A percentile compares a stretch with the other conserved stretches of the same genome.
Evolutionary conservation across 1,284 basidiomycete species (phyloP).

Genomic region (Testicularia cyperi): DNA sequence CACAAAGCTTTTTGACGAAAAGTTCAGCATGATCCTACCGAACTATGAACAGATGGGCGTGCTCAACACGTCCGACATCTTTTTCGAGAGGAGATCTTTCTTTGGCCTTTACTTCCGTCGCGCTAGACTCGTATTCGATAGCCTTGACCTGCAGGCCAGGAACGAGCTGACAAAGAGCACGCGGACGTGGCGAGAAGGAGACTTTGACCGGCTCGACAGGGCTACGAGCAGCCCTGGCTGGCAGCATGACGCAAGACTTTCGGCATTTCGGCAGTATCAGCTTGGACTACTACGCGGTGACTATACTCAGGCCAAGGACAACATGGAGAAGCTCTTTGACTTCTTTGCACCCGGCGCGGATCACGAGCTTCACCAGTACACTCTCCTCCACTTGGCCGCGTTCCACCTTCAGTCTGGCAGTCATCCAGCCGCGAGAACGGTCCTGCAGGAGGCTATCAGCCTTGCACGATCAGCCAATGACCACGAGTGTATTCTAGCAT

Average conservation of each 20-base stretch:
- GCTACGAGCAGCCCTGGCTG: not conserved
- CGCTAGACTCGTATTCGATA: slow-evolving; percentile 31
- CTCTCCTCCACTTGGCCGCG: slow-evolving; percentile 24
- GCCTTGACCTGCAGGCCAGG: slow-evolving; percentile 30
- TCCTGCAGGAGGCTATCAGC: slow-evolving; percentile 34
- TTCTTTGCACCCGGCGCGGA: slow-evolving; percentile 38
- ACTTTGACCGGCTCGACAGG: not conserved
- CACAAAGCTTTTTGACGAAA: slow-evolving; percentile 35
- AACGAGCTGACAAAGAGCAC: slow-evolving; percentile 12
- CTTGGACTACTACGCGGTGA: slow-evolving; percentile 28
- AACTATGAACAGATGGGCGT: slow-evolving; percentile 28
- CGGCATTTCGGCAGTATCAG: slow-evolving; percentile 27
- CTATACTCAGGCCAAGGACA: slow-evolving; percentile 29
- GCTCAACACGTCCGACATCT: slow-evolving; percentile 21
- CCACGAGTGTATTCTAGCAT: slow-evolving; percentile 30
- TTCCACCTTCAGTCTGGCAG: slow-evolving; percentile 28
- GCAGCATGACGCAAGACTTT: slow-evolving; percentile 6
- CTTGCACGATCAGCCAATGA: slow-evolving; percentile 33
- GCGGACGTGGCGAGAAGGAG: slow-evolving; percentile 20
- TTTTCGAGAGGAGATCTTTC: slow-evolving; percentile 37
- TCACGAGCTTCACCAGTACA: slow-evolving; percentile 38
- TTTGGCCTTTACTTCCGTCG: slow-evolving; percentile 38
- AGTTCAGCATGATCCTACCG: slow-evolving; percentile 29
- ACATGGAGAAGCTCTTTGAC: slow-evolving; percentile 39
- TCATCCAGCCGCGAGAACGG: slow-evolving; percentile 16